Conservation (phyloP, 2,329 filamentous ascomycete species). For the Trichoderma aggressivum region DNA sequence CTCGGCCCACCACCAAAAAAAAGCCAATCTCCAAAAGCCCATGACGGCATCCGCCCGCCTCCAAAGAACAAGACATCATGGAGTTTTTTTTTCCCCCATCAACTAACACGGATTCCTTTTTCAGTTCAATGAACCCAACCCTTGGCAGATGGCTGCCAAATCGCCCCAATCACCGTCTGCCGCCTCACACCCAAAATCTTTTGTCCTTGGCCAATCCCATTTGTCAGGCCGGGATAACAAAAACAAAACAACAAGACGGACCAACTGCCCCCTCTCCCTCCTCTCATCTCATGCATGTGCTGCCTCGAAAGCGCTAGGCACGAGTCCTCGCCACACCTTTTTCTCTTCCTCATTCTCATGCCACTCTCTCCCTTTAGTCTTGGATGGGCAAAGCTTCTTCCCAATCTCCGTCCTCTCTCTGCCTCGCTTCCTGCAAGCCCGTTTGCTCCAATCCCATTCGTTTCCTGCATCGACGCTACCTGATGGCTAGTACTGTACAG, state of each 20-base stretch:
- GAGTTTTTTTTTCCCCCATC: background rate
- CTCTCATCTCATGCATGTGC: background rate
- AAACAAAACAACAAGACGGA: background rate
- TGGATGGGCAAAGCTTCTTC: background rate
- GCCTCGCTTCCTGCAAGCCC: constrained; percentile 1
- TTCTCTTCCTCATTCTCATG: background rate
- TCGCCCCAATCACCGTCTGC: constrained; percentile 16
- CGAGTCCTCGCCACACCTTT: background rate
- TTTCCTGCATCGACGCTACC: background rate
- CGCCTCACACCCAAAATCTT: constrained; percentile 4
- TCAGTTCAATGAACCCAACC: background rate
- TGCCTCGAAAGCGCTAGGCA: background rate
- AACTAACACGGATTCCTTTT: background rate
- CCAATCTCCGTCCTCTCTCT: constrained; percentile 7
- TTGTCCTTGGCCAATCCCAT: background rate
- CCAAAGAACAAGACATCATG: background rate
- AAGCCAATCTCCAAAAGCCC: background rate
- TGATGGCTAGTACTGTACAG: background rate
- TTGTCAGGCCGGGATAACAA: background rate
- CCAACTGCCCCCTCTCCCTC: background rate
- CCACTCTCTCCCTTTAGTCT: background rate
- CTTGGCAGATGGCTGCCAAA: constrained; percentile 6
- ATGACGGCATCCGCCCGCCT: constrained; percentile 8
- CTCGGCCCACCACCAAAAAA: background rate
- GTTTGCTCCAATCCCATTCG: background rate